These are phyloP conservation scores for Crithidia expoeki DNA, from an alignment of 208 protist genomes.

Conservation along the genomic window DNA sequence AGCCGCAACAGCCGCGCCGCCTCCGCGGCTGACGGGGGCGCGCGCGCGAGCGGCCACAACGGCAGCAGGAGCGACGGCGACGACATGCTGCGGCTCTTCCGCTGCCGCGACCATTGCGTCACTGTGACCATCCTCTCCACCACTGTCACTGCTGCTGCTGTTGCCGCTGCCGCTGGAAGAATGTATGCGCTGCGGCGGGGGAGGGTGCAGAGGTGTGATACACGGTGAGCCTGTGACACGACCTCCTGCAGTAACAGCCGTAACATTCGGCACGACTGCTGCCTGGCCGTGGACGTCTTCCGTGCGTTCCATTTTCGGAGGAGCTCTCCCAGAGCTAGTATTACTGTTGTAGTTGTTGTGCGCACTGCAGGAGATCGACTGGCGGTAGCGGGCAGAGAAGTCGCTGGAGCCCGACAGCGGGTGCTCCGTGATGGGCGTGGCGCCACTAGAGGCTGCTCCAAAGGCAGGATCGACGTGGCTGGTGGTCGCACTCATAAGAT, in stretches of 20 bases:
- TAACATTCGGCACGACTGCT: not conserved
- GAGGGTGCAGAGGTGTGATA: not conserved
- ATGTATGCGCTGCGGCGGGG: not conserved
- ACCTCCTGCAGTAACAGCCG: not conserved
- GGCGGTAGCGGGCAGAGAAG: constrained; percentile 9
- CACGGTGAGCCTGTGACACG: not conserved
- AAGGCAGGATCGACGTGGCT: constrained; percentile 4
- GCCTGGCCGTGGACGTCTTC: not conserved
- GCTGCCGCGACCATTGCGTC: not conserved
- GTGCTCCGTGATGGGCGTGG: constrained; percentile 6
- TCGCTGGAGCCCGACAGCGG: constrained; percentile 12
- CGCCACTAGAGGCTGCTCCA: not conserved
- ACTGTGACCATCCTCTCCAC: not conserved
- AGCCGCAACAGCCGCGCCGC: not conserved
- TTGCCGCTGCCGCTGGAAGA: not conserved
- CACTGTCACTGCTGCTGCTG: not conserved
- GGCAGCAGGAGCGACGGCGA: not conserved
- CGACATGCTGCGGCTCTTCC: constrained; percentile 8
- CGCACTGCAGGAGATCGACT: not conserved
- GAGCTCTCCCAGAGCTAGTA: too few relatives aligned
- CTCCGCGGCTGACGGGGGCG: not conserved
- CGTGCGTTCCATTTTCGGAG: not conserved
- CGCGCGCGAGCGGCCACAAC: constrained; percentile 8
- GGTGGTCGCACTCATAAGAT: not conserved
- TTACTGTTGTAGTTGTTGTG: not conserved